Base-by-base conservation (phyloP, 2,329 filamentous ascomycete species). In the Penicillium paneum region DNA sequence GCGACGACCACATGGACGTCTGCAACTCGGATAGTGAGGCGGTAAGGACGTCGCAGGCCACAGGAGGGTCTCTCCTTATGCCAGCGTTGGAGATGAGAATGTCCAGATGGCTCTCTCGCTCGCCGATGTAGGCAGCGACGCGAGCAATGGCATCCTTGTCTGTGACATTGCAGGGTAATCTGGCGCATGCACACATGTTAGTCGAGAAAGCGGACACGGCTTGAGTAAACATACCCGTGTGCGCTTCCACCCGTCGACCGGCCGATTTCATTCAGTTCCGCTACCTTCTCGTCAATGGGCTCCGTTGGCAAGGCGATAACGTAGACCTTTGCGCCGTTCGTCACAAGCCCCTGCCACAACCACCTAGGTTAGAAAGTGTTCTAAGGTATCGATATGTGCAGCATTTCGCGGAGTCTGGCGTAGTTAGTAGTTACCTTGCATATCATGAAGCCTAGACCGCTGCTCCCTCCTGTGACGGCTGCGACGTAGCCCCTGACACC, bases 71-170 rank as follows among this genome's bases (percentile, higher is more conserved):
- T 31, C 78, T 70, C 29, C 79, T 65, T 44, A 80, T 78, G 8
- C 78, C 78, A 1, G 78, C 78, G 61, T 80, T 80, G 47, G 78
- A 80, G 42, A 79, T 68, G 8, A 81, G 70, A 24, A 80, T 75
- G 58, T 81, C 78, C 17, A 80, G 61, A 39, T 75, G 70, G n/a
- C 49, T 64, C 59, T 78, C 76, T 19, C 63, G 63, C n/a, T 62
- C 41, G n/a, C 61, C 57, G 15, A 79, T 63, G 5, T 63, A 60
- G 3, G 54, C 45, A 0, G 71, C 71, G 5, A 78, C 21, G 21
- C 21, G 62, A 3, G 63, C 49, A 45, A 80, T 78, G 1, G 66
- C 67, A 13, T 74, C 59, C 64, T 79, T 79, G n/a, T 67, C 67
- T 0, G 70, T 69, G 2, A 80, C 58, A 58, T 79, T 72, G 54